Evolutionary conservation across 345 rosid species (phyloP), one percentile per base, ranked within the genome.

Genomic region (Anacardium occidentale): DNA sequence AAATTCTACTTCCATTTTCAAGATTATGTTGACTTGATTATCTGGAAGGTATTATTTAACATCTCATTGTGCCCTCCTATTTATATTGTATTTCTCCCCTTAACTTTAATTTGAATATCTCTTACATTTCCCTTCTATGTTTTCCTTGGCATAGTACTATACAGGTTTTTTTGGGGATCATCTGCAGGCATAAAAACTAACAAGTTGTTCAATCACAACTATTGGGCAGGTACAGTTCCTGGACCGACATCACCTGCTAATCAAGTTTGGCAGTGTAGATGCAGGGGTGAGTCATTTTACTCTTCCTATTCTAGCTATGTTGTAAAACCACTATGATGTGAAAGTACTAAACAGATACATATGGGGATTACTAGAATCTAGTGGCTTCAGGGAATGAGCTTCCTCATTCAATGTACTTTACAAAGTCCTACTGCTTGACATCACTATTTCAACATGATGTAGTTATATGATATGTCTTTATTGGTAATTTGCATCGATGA

Each of bases 1-100:
- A 92, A 91, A 75, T 95, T 95, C 84, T 91, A 85, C 88, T 95
- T 86, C 81, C 94, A 85, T 81, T 95, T 91, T 82, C 98, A 88
- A 85, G 94, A 95, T 82, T 95, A 92, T 80, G 93, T 85, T 50
- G 91, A 95, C 80, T 86, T 95, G 87, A 88, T 89, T 76, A 95
- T 95, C 64, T 92, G 87, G 95, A 92, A 91, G 98, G 98, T 94
- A 77, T 17, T 66, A 13, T 78, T 57, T 70, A 58, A 55, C 48
- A 24, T 44, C 42, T 24, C 4, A 42, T 44, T 56, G 12, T 40
- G 14, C 45, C 42, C 8, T 14, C 40, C 10, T 47, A 54, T 69
- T n/a, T 22, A 10, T 60, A 54, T 10, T 72, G 58, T 61, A 58
- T 2, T 60, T 25, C 40, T 52, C 15, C 40, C 26, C 7, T 25